phyloP scores from a whole-genome alignment of 2,329 filamentous ascomycete species.

The Pseudopyrenochaeta lycopersici region DNA sequence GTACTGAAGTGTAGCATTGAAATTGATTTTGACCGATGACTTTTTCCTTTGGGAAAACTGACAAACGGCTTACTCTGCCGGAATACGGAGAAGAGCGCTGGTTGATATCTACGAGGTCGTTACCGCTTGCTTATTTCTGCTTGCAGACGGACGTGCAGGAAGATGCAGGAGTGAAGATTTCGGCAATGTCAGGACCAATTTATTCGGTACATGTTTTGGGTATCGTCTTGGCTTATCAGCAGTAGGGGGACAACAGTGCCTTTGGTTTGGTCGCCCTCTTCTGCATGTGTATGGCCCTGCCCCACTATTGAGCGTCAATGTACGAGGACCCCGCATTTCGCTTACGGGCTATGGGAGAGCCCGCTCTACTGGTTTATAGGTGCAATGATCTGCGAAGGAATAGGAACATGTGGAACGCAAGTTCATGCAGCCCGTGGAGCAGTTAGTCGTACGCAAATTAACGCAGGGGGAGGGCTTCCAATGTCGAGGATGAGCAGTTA shows the following conservation, averaged over 20 bases:
- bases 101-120: not conserved
- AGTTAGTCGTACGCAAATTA: too few relatives aligned
- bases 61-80: conserved; percentile 5
- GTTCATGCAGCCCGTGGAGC: too few relatives aligned
- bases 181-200: conserved; percentile 1
- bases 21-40: too few relatives aligned
- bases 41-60: too few relatives aligned
- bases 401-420: too few relatives aligned
- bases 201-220: too few relatives aligned
- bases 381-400: too few relatives aligned
- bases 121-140: too few relatives aligned
- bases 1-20: not conserved
- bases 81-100: conserved; percentile 20
- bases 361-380: not conserved
- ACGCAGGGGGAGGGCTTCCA: too few relatives aligned
- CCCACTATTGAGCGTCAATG: conserved; percentile 4
- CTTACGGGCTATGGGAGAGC: conserved; percentile 8
- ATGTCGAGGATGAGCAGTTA: too few relatives aligned
- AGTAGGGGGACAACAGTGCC: too few relatives aligned
- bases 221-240: too few relatives aligned
- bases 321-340: conserved; percentile 10
- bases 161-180: not conserved
- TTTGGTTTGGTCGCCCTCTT: not conserved
- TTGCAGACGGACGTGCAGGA: not conserved
- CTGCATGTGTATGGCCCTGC: conserved; percentile 1